phyloP scores from a whole-genome alignment of 106 monocot genomes.

The Vanilla planifolia region DNA sequence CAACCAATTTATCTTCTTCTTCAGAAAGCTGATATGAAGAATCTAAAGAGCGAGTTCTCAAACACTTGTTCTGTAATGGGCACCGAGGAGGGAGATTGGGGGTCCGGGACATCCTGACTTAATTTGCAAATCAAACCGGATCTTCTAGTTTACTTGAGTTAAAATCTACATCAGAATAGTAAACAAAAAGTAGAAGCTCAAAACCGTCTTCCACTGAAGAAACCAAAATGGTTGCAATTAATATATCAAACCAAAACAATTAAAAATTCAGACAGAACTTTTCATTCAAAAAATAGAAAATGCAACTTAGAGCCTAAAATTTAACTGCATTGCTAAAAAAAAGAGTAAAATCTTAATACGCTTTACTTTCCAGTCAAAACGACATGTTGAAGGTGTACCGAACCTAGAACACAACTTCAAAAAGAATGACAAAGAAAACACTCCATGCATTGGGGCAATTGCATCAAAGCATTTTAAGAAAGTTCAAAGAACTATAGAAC shows the following conservation, averaged over 20 bases:
- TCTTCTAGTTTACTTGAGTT: background rate
- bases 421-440: background rate
- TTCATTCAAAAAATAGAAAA: background rate
- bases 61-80: conserved; percentile 27
- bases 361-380: background rate
- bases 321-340: background rate
- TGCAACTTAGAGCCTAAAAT: background rate
- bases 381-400: too few species aligned
- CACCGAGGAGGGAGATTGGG: conserved; percentile 79
- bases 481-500: background rate
- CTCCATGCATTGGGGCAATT: background rate
- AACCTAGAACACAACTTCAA: background rate
- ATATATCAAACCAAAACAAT: background rate
- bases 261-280: too few species aligned
- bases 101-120: conserved; percentile 42
- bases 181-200: background rate
- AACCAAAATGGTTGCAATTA: background rate
- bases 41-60: conserved; percentile 3
- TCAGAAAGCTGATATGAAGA: conserved; percentile 1
- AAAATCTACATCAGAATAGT: background rate
- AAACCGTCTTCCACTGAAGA: background rate
- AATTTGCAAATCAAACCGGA: background rate
- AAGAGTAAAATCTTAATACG: background rate
- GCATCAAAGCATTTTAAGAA: background rate
- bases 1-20: conserved; percentile 14